Evolutionary conservation across 1,284 basidiomycete genomes (phyloP).

Genomic region (Ustilago loliicola): DNA sequence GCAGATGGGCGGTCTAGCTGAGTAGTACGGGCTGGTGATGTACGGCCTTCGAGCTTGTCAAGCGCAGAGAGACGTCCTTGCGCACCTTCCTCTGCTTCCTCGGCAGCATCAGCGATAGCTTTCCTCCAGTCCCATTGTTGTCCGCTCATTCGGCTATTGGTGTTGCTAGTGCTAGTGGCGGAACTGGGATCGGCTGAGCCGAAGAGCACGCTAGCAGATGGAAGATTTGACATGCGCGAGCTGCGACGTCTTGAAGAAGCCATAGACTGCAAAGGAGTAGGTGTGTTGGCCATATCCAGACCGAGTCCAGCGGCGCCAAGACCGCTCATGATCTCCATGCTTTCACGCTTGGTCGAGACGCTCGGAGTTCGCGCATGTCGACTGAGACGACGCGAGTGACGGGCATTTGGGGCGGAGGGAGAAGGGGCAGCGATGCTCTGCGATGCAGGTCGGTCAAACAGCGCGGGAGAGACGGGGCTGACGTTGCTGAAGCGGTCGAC

Average conservation of each 20-base stretch:
- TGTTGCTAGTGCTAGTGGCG: neutral
- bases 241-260: conserved; percentile 39
- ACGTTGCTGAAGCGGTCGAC: conserved; percentile 25
- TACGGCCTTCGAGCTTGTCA: conserved; percentile 63
- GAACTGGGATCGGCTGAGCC: conserved; percentile 26
- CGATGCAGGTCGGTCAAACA: conserved; percentile 27
- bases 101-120: conserved; percentile 35
- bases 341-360: conserved; percentile 62
- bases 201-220: conserved; percentile 57
- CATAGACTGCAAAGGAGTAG: conserved; percentile 22
- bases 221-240: conserved; percentile 57
- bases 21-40: conserved; percentile 11
- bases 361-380: conserved; percentile 60
- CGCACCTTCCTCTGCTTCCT: conserved; percentile 31
- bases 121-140: conserved; percentile 53
- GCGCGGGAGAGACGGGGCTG: conserved; percentile 18
- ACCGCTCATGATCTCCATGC: conserved; percentile 67
- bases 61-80: conserved; percentile 60
- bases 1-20: conserved; percentile 10
- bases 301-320: conserved; percentile 55
- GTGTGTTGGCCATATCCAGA: conserved; percentile 27
- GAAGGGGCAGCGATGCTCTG: conserved; percentile 12
- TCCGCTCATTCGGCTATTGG: conserved; percentile 21
- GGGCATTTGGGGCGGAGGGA: conserved; percentile 12
- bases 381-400: conserved; percentile 47